A percentile compares a stretch with the other conserved stretches of the same genome.
phyloP scores from a whole-genome alignment of 306 rosid genomes.

The Prunus salicina region DNA sequence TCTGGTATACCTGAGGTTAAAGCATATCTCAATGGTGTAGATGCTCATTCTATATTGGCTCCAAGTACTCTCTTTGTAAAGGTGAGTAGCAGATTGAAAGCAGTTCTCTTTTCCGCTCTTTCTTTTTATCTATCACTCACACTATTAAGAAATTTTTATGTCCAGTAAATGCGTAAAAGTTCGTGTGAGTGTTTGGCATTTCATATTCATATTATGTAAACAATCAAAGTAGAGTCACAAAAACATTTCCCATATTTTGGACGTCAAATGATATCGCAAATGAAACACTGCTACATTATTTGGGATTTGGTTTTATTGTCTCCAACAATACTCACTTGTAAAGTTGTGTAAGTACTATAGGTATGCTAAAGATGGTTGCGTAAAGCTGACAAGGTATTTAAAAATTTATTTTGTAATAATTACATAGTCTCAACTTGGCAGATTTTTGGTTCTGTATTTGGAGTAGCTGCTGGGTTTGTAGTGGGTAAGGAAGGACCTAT shows the following conservation, averaged over 20 bases:
- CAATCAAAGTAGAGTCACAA: background rate
- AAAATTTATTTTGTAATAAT: background rate
- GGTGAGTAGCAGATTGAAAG: slow-evolving; percentile 37
- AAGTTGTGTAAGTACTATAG: too few species aligned
- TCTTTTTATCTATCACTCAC: background rate
- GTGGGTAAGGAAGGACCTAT: slow-evolving; percentile 92
- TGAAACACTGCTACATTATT: background rate
- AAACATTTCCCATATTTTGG: background rate
- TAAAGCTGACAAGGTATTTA: background rate
- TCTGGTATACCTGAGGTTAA: slow-evolving; percentile 92
- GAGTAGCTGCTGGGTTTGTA: slow-evolving; percentile 75
- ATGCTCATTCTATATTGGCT: slow-evolving; percentile 70
- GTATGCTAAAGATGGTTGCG: too few species aligned
- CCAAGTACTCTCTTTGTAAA: slow-evolving; percentile 77
- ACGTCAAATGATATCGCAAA: background rate
- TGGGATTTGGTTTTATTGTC: background rate
- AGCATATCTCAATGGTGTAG: slow-evolving; percentile 85
- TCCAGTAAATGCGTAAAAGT: background rate
- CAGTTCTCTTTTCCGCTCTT: background rate
- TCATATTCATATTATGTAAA: background rate
- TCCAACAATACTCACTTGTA: background rate
- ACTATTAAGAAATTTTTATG: background rate
- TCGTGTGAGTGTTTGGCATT: background rate
- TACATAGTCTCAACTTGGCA: slow-evolving; percentile 31
- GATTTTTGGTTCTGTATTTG: slow-evolving; percentile 78